phyloP scores from a whole-genome alignment of 2,329 filamentous ascomycete genomes.

The Ambrosiella beaveri region DNA sequence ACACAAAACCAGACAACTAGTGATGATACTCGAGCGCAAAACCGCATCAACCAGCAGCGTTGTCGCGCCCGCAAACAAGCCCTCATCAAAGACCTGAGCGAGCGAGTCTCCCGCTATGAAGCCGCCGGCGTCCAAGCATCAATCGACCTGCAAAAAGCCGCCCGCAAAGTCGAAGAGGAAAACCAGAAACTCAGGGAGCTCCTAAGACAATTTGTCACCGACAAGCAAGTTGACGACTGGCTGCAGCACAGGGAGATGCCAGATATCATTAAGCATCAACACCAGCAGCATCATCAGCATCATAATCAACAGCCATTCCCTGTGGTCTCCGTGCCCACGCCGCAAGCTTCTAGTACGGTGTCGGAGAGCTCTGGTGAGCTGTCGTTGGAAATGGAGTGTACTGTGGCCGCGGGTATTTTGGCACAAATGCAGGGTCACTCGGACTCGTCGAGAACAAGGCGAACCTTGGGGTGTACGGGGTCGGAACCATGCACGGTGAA shows the following conservation, averaged over 20 bases:
- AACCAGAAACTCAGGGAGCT: neutral
- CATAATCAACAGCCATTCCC: too few relatives aligned
- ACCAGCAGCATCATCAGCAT: too few relatives aligned
- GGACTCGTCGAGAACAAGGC: neutral
- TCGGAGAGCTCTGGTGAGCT: neutral
- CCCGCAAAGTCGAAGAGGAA: neutral
- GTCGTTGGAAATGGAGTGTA: slow-evolving; percentile 4
- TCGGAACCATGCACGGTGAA: slow-evolving; percentile 3
- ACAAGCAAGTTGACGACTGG: slow-evolving; percentile 1
- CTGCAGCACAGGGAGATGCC: neutral
- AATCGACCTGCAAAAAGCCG: slow-evolving; percentile 1
- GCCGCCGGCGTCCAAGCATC: slow-evolving; percentile 5
- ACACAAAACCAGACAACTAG: neutral
- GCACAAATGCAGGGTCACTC: neutral
- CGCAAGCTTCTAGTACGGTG: too few relatives aligned
- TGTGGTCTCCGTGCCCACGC: too few relatives aligned
- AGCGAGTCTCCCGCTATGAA: neutral
- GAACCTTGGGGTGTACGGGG: slow-evolving; percentile 2
- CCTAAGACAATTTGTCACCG: neutral
- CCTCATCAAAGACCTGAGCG: slow-evolving; percentile 4
- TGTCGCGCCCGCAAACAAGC: slow-evolving; percentile 8
- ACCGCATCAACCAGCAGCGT: slow-evolving; percentile 5
- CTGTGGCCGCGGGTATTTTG: slow-evolving; percentile 4
- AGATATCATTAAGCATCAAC: neutral
- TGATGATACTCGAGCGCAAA: slow-evolving; percentile 3